phyloP scores from a whole-genome alignment of 1,139 yeast species.

The Hemisphaericaspora lyxosophila region DNA sequence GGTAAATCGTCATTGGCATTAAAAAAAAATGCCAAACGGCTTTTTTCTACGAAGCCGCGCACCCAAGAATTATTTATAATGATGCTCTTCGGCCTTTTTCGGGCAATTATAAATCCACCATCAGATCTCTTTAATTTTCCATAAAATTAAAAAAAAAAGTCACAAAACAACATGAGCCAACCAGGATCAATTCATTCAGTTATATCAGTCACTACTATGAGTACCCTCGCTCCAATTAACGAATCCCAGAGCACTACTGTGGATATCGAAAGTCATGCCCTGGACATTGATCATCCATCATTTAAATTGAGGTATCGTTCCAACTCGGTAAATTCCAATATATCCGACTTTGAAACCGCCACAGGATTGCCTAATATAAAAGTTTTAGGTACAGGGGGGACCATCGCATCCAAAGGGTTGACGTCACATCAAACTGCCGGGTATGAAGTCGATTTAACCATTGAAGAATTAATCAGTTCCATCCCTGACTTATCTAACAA shows the following conservation, averaged over 20 bases:
- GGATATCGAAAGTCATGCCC: constrained; percentile 5
- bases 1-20: too few species aligned
- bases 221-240: constrained; percentile 2
- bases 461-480: constrained; percentile 55
- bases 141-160: neutral
- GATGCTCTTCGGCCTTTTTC: too few species aligned
- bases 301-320: constrained; percentile 24
- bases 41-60: neutral
- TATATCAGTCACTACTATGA: neutral
- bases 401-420: constrained; percentile 66
- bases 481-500: constrained; percentile 62
- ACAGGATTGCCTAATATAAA: constrained; percentile 43
- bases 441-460: constrained; percentile 63
- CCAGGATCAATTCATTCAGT: neutral
- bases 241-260: neutral
- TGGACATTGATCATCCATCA: constrained; percentile 19
- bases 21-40: neutral
- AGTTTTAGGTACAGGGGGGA: constrained; percentile 72
- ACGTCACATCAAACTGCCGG: constrained; percentile 63
- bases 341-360: constrained; percentile 10
- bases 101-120: neutral
- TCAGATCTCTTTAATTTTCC: neutral
- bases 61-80: too few species aligned
- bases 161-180: neutral
- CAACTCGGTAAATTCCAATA: constrained; percentile 19